Conservation (phyloP, 176 grass and related monocot species). For the Elaeis guineensis region DNA sequence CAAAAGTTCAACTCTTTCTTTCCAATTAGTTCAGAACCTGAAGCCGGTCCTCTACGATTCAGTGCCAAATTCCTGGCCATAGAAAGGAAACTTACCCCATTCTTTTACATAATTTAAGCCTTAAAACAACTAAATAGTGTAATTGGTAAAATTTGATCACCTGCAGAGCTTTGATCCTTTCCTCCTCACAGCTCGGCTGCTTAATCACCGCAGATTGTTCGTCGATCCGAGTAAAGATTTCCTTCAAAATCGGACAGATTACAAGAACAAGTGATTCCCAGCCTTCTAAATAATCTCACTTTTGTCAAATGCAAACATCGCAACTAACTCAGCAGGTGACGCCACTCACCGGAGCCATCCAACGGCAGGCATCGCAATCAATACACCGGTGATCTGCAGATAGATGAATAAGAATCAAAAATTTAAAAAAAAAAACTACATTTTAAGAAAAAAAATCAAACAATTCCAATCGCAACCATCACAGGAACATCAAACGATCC, state of each 20-base stretch:
- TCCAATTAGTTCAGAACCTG: no score
- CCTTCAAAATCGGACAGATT: conserved; percentile 24
- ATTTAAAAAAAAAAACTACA: not conserved
- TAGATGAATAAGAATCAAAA: not conserved
- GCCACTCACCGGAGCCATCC: conserved; percentile 65
- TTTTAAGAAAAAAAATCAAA: not conserved
- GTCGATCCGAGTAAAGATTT: conserved; percentile 58
- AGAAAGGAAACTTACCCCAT: no score
- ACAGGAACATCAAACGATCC: no score
- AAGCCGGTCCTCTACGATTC: no score
- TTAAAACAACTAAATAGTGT: no score
- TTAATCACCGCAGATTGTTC: conserved; percentile 47
- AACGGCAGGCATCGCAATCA: conserved; percentile 87
- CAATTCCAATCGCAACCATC: not conserved
- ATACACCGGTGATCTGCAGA: conserved; percentile 67
- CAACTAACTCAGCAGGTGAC: not conserved
- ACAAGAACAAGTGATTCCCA: not conserved
- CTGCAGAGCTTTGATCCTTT: conserved; percentile 64
- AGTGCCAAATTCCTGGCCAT: no score
- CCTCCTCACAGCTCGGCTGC: conserved; percentile 44
- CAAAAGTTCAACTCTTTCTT: no score
- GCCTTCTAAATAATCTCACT: no score
- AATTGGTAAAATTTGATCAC: conserved; percentile 12
- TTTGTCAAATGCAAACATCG: no score
- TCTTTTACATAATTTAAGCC: no score